Evolutionary conservation across 306 rosid genomes (phyloP), one percentile per base, ranked within the genome.

Genomic region (Pterocarpus macrocarpus): DNA sequence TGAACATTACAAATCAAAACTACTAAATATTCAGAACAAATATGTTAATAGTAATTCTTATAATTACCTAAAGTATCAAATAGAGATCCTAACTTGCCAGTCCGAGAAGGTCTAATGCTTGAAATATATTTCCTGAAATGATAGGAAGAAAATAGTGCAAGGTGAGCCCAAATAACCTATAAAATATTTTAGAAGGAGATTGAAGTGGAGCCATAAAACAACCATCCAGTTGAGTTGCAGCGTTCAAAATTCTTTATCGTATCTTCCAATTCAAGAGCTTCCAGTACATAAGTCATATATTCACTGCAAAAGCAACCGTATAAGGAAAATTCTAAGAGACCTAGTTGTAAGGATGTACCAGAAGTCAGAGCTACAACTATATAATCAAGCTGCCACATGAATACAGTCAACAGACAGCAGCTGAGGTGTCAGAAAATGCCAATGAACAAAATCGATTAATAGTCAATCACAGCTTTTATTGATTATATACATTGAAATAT

Each of bases 261-360:
- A 73, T 95, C 99, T 82, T 95, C 99, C 77, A 93, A 88, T 85
- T 90, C 92, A 82, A 95, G 93, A 84, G 99, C 99, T 81, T 90
- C 90, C 63, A 86, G 72, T 69, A 95, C 92, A 17, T 87, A 95
- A 43, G 92, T 85, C 97, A 91, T 87, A 79, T 95, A 95, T 88
- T 88, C 94, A 64, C 98, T 95, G 89, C 97, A 92, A 73, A 82
- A 79, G 49, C 58, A 85, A 86, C 63, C 35, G 30, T 38, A 75
- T 49, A 83, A 64, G 79, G 32, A 70, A 59, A 71, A 14, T 62
- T 65, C 66, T 71, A 58, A 63, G 44, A 69, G 16, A 75, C 15
- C 68, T 74, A 43, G 64, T 43, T 32, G 59, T 15, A 74, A 62
- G 47, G 8, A 28, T 30, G 77, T 3, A 28, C 69, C 58, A 44